These are phyloP conservation scores for Plasmodium billcollinsi DNA, from an alignment of 169 alveolate species.

Conservation along the genomic window DNA sequence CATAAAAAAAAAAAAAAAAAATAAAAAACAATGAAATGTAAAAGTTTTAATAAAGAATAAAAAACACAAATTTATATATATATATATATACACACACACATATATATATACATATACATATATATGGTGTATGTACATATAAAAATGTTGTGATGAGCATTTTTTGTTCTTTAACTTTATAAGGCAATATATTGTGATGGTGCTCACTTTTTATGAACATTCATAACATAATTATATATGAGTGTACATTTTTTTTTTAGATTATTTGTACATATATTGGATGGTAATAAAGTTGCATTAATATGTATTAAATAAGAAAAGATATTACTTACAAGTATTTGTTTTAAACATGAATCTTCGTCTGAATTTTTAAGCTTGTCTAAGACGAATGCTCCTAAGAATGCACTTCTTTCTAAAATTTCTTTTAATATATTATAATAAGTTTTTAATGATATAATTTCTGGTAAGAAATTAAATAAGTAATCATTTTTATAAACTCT, in stretches of 20 bases:
- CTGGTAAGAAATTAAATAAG: slow-evolving; percentile 68
- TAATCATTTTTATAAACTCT: slow-evolving; percentile 51
- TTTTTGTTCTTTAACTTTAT: not conserved
- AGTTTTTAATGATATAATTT: slow-evolving; percentile 16
- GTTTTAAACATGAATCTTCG: slow-evolving; percentile 55
- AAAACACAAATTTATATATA: not conserved
- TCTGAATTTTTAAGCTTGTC: slow-evolving; percentile 33
- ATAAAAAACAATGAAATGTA: too few relatives aligned
- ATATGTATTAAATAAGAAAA: slow-evolving; percentile 65
- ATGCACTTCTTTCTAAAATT: slow-evolving; percentile 64
- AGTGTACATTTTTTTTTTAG: slow-evolving; percentile 64
- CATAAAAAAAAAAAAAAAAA: too few relatives aligned
- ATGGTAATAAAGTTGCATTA: slow-evolving; percentile 53
- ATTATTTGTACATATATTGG: slow-evolving; percentile 44
- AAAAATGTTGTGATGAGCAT: not conserved
- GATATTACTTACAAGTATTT: slow-evolving; percentile 48
- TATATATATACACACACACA: too few relatives aligned
- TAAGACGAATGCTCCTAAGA: slow-evolving; percentile 51
- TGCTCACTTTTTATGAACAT: slow-evolving; percentile 41
- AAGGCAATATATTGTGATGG: not conserved
- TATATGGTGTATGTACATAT: not conserved
- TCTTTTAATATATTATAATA: slow-evolving; percentile 62
- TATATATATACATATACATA: not conserved
- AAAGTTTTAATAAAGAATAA: too few relatives aligned
- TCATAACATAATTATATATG: slow-evolving; percentile 45